These are phyloP conservation scores for Trichoderma virens DNA, from an alignment of 495 filamentous ascomycete species.

Conservation along the genomic window DNA sequence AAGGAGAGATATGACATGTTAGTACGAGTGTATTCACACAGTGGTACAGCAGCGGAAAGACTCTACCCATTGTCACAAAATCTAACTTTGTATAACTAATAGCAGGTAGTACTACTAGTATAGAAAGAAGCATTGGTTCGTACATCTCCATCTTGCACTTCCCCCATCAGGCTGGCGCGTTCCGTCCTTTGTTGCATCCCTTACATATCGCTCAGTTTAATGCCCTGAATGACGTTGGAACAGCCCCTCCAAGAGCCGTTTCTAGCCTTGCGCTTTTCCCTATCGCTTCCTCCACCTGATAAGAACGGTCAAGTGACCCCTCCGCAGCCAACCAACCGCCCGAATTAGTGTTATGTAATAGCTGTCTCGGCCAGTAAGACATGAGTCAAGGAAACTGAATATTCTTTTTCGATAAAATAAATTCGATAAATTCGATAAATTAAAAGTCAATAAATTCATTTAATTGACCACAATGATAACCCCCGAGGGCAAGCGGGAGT, in stretches of 20 bases:
- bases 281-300: conserved; percentile 3
- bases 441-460: neutral
- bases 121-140: no score
- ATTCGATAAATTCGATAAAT: neutral
- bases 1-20: no score
- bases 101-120: no score
- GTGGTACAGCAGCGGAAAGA: no score
- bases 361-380: conserved; percentile 1
- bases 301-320: neutral
- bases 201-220: neutral
- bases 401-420: neutral
- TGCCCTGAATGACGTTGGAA: neutral
- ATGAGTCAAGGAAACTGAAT: conserved; percentile 7
- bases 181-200: no score
- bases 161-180: no score
- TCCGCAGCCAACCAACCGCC: neutral
- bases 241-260: conserved; percentile 1
- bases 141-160: no score
- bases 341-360: conserved; percentile 1
- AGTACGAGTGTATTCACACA: no score
- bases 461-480: neutral
- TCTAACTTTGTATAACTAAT: no score
- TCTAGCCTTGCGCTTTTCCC: neutral
- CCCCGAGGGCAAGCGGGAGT: conserved; percentile 3
- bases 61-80: no score